These are phyloP conservation scores for Apiotrichum sp. DNA, from an alignment of 1,284 basidiomycete species.

Conservation along the genomic window DNA sequence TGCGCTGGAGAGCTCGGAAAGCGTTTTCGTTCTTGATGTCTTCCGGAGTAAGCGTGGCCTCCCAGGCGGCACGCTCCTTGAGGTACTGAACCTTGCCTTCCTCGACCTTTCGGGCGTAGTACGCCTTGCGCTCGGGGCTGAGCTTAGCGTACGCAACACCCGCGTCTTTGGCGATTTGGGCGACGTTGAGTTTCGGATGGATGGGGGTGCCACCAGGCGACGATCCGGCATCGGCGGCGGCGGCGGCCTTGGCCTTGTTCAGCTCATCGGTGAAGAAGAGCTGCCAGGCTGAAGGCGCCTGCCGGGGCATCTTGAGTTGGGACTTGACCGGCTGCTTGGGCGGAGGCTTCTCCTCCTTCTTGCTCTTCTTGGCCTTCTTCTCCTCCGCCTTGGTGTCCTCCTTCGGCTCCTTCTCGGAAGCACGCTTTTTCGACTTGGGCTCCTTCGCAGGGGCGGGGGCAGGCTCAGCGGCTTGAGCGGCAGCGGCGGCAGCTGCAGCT, in stretches of 20 bases:
- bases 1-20: constrained; percentile 84
- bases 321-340: constrained; percentile 48
- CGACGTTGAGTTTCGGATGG: constrained; percentile 78
- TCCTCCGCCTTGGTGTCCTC: constrained; percentile 30
- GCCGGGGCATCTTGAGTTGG: constrained; percentile 74
- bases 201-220: constrained; percentile 49
- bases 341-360: constrained; percentile 29
- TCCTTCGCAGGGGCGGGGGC: constrained; percentile 7
- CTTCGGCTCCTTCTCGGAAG: constrained; percentile 19
- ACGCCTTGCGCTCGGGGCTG: constrained; percentile 72
- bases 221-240: constrained; percentile 56
- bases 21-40: constrained; percentile 92
- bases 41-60: constrained; percentile 83
- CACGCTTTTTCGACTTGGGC: constrained; percentile 30
- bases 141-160: constrained; percentile 82
- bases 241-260: constrained; percentile 68
- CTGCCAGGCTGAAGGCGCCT: constrained; percentile 93
- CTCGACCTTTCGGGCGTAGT: constrained; percentile 74
- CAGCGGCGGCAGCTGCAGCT: constrained; percentile 8
- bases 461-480: constrained; percentile 4
- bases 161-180: constrained; percentile 91
- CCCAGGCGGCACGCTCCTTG: constrained; percentile 74
- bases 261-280: constrained; percentile 96
- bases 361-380: constrained; percentile 36
- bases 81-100: constrained; percentile 74